Conservation (phyloP, 2,329 filamentous ascomycete genomes). For the Didymella keratinophila region DNA sequence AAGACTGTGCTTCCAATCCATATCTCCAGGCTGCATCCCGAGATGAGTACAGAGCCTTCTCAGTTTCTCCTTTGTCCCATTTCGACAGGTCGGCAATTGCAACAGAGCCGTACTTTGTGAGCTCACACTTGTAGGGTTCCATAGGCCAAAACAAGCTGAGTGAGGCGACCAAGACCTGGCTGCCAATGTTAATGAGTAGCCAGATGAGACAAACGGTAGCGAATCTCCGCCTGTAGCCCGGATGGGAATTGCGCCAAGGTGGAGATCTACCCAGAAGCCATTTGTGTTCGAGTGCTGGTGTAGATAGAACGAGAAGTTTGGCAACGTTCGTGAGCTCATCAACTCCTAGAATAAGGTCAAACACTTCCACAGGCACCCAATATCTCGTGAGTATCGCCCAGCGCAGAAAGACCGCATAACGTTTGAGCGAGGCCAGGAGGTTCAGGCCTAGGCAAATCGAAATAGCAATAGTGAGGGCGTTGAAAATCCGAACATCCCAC, state of each 20-base stretch:
- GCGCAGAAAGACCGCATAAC: slow-evolving; percentile 43
- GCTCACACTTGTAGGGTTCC: slow-evolving; percentile 33
- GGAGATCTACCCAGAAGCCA: slow-evolving; percentile 6
- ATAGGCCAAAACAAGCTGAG: slow-evolving; percentile 47
- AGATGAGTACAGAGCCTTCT: not conserved
- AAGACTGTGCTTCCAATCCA: slow-evolving; percentile 34
- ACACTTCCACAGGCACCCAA: slow-evolving; percentile 44
- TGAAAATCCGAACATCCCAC: slow-evolving; percentile 40
- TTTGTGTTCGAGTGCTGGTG: slow-evolving; percentile 33
- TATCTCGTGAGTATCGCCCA: slow-evolving; percentile 42
- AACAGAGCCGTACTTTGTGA: slow-evolving; percentile 36
- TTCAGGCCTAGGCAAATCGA: slow-evolving; percentile 47
- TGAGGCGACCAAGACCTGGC: slow-evolving; percentile 44
- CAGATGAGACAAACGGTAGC: slow-evolving; percentile 41
- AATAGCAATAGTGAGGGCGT: slow-evolving; percentile 41
- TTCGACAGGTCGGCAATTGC: slow-evolving; percentile 33
- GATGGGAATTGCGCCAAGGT: not conserved
- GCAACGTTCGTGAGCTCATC: slow-evolving; percentile 42
- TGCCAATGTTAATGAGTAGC: slow-evolving; percentile 44
- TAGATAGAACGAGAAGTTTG: slow-evolving; percentile 42
- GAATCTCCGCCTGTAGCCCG: slow-evolving; percentile 24
- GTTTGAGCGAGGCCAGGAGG: slow-evolving; percentile 42
- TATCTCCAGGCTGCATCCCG: slow-evolving; percentile 38
- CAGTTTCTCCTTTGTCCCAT: slow-evolving; percentile 24
- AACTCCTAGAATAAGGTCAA: slow-evolving; percentile 45